Base-by-base conservation (phyloP, 2,329 filamentous ascomycete species). In the Fusarium miscanthi region DNA sequence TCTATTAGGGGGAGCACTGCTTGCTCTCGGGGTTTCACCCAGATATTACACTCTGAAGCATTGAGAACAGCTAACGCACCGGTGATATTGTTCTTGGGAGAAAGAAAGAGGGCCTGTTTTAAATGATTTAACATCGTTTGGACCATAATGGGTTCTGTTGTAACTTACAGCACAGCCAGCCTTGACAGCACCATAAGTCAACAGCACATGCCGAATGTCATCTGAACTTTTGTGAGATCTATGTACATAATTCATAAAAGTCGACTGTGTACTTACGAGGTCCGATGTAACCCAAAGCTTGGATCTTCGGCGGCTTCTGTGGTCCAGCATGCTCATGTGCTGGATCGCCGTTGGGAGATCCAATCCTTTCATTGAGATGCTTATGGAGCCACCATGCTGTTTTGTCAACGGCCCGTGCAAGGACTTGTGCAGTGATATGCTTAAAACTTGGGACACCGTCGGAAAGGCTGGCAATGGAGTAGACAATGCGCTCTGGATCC, bases 21-120 rank as follows among this genome's bases (percentile, higher is more conserved):
- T n/a, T 63, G 59, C 13, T 77, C 76, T 5, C 56, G 23, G 2
- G 78, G 65, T 7, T 75, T 74, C 27, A 78, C 74, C 80, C 79
- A 82, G 3, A 80, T 74, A 7, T 73, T 70, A 58, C 81, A 83
- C 8, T 78, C 66, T 5, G 78, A 60, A 21, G 75, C 71, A n/a
- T 80, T 61, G 7, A 83, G 75, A 3, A 83, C 76, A 4, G 78
- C 77, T 7, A 82, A 25, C 0, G 80, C 78, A 1, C 78, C 82
- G 19, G 78, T 77, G 0, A 77, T 63, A 25, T 74, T 82, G 40
- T 83, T 83, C 43, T 79, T 77, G 3, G 79, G 79, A 0, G 82
- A 82, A 7, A 78, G 68, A 30, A 82, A 79, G 7, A 83, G 66
- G 1, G 79, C 74, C 81, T 82, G 5, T 4, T 53, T 40, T 19